A percentile compares a stretch with the other conserved stretches of the same genome.
Conservation (phyloP, 306 rosid species). For the Medicago lupulina region DNA sequence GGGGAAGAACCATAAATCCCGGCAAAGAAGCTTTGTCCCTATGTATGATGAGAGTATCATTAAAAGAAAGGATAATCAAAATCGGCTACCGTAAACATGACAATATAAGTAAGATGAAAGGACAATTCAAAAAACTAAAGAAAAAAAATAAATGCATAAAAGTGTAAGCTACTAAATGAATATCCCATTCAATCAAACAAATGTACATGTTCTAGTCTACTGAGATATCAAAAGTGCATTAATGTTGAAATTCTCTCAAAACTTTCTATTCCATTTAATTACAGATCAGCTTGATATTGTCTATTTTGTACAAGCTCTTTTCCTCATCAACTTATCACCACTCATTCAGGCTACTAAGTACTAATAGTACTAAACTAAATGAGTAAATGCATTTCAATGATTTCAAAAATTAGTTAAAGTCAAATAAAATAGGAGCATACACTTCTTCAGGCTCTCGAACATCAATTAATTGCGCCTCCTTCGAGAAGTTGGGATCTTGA, state of each 20-base stretch:
- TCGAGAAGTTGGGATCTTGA: conserved; percentile 74
- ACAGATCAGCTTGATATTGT: too few relatives aligned
- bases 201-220: too few relatives aligned
- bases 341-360: too few relatives aligned
- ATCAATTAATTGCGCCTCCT: conserved; percentile 82
- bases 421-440: conserved; percentile 54
- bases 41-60: conserved; percentile 45
- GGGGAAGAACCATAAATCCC: conserved; percentile 85
- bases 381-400: too few relatives aligned
- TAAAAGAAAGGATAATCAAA: too few relatives aligned
- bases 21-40: conserved; percentile 87
- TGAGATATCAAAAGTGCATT: too few relatives aligned
- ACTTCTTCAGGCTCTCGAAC: conserved; percentile 96
- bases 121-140: conserved; percentile 35
- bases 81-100: too few relatives aligned
- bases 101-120: not conserved
- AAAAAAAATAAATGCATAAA: conserved; percentile 32
- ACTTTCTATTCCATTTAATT: too few relatives aligned
- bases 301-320: too few relatives aligned
- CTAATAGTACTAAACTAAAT: not conserved
- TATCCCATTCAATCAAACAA: too few relatives aligned
- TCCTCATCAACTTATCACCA: too few relatives aligned
- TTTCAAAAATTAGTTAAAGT: conserved; percentile 7
- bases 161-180: not conserved
- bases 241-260: too few relatives aligned